Base-by-base conservation (phyloP, 805 yeast species). In the Monosporozyma aerobia region DNA sequence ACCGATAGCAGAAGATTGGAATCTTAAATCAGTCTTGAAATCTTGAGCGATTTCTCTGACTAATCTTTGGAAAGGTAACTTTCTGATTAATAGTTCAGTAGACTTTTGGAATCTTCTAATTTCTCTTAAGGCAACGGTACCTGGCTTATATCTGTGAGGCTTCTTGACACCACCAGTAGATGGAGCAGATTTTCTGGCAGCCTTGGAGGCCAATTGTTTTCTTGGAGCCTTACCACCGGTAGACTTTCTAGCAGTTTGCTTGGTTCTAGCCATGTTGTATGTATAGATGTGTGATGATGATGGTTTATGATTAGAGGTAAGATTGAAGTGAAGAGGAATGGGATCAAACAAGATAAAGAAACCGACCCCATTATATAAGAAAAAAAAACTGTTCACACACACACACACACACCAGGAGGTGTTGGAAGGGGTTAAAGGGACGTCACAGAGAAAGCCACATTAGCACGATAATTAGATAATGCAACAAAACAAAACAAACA, bases 201-300 rank as follows among this genome's bases (percentile, higher is more conserved):
- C 95, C 78, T 86, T 86, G 56, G 95, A 86, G 59, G 95, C 95
- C 67, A 86, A 77, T 74, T 86, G 95, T 75, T 86, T 87, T 86
- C 95, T 86, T 82, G 95, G 95, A 50, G 95, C 95, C 75, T 87
- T 87, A 82, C 95, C 95, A 83, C 95, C 95, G 65, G 95, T 87
- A 60, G 94, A 86, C 75, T 87, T 87, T 87, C 95, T 87, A 68
- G 95, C 94, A 61, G 95, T 87, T 81, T 87, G 95, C 73, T 87
- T 87, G 59, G 95, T 87, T 86, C 94, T 87, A 68, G 95, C 95
- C 95, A 87, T 87, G 10, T 44, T 39, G 14, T 9, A 43, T 43
- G 45, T 43, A 5, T 43, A 22, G 23, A 23, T 43, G 27, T 43
- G 45, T 43, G 45, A 23, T 13, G 19, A 9, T 16, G 43, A 16